phyloP scores from a whole-genome alignment of 2,329 filamentous ascomycete species.

The Acrodontium crateriforme region DNA sequence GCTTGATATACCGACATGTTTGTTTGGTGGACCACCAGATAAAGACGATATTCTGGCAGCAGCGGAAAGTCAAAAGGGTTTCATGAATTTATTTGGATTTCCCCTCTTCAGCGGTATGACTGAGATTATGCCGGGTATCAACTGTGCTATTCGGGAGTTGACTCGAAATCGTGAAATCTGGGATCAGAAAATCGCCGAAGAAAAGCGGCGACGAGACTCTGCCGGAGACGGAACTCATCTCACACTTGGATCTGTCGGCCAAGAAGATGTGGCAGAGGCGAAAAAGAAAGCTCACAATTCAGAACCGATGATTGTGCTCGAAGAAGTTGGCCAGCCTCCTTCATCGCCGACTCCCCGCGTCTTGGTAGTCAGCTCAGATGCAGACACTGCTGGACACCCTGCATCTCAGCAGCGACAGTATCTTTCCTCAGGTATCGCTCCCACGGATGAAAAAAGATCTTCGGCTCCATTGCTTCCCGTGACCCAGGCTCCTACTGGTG shows the following conservation, averaged over 20 bases:
- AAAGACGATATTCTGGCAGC: slow-evolving; percentile 72
- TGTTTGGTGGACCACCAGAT: slow-evolving; percentile 66
- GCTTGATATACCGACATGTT: slow-evolving; percentile 71
- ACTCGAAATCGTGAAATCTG: slow-evolving; percentile 63
- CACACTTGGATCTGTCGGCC: slow-evolving; percentile 18
- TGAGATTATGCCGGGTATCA: slow-evolving; percentile 72
- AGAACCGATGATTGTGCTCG: slow-evolving; percentile 14
- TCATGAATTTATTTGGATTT: slow-evolving; percentile 92
- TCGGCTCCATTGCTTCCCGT: slow-evolving; percentile 12
- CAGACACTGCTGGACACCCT: slow-evolving; percentile 8
- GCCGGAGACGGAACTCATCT: slow-evolving; percentile 12
- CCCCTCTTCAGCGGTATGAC: slow-evolving; percentile 82
- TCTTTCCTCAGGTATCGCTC: slow-evolving; percentile 8
- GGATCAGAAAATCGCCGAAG: slow-evolving; percentile 51
- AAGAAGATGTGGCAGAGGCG: slow-evolving; percentile 19
- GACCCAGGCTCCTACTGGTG: slow-evolving; percentile 12
- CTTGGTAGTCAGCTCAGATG: slow-evolving; percentile 6
- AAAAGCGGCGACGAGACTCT: slow-evolving; percentile 36
- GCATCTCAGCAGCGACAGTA: slow-evolving; percentile 15
- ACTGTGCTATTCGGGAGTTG: slow-evolving; percentile 72
- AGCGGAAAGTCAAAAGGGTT: slow-evolving; percentile 77
- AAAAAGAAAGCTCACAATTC: slow-evolving; percentile 15
- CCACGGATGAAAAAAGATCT: slow-evolving; percentile 12
- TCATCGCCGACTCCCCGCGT: slow-evolving; percentile 11
- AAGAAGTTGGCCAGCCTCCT: slow-evolving; percentile 9